These are phyloP conservation scores for Pythium periplocum DNA, from an alignment of 352 stramenopile species.

Conservation along the genomic window DNA sequence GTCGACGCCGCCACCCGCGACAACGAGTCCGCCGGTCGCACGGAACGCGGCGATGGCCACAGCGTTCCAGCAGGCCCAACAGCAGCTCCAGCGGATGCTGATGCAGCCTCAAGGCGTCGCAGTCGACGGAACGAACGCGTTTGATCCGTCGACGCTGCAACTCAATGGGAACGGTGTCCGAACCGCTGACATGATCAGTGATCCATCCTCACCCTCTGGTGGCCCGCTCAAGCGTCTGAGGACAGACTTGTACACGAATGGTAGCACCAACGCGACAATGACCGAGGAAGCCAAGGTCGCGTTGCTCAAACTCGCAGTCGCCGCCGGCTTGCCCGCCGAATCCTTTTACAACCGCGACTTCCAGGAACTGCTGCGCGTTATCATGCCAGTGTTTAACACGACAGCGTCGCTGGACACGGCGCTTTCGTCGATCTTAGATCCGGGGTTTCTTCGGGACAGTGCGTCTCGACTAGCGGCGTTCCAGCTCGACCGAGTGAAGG, in stretches of 20 bases:
- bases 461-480: conserved; percentile 27
- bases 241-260: neutral
- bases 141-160: neutral
- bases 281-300: neutral
- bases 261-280: neutral
- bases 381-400: conserved; percentile 12
- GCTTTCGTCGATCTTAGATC: conserved; percentile 17
- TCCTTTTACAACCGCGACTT: conserved; percentile 40
- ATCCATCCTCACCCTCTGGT: neutral
- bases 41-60: neutral
- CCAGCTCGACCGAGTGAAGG: conserved; percentile 75
- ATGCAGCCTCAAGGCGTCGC: neutral
- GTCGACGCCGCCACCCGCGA: too few relatives aligned
- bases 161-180: neutral
- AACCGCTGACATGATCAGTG: neutral
- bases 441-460: conserved; percentile 31
- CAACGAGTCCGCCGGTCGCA: neutral
- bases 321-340: conserved; percentile 28
- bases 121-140: too few relatives aligned
- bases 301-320: conserved; percentile 23
- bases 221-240: neutral
- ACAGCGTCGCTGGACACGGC: neutral
- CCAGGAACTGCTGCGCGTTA: conserved; percentile 27
- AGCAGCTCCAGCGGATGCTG: neutral
- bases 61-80: neutral